Evolutionary conservation across 2,329 filamentous ascomycete genomes (phyloP).

Genomic region (Rugonectria rugulosa): DNA sequence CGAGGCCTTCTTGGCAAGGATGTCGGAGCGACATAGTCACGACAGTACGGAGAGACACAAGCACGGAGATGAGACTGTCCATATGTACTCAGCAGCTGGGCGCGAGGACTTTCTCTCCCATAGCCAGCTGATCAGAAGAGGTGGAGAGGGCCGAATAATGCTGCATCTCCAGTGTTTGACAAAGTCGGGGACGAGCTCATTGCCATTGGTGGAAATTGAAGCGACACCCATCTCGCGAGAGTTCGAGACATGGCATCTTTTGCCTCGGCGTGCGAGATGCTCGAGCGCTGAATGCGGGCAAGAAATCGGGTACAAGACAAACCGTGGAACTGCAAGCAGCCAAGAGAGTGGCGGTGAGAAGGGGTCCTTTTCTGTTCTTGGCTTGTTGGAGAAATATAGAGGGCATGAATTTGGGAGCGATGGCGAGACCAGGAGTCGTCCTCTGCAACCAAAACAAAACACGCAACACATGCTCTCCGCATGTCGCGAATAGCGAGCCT

Average conservation of each 20-base stretch:
- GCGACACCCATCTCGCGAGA: not conserved
- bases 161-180: not conserved
- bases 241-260: not conserved
- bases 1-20: not conserved
- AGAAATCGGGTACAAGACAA: not conserved
- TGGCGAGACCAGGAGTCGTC: slow-evolving; percentile 7
- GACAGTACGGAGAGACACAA: not conserved
- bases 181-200: not conserved
- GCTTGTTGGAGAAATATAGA: not conserved
- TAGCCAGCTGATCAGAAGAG: no score
- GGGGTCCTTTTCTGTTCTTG: not conserved
- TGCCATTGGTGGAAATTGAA: not conserved
- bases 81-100: no score
- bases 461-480: slow-evolving; percentile 10
- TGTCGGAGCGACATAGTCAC: not conserved
- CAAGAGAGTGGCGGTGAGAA: slow-evolving; percentile 4
- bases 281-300: no score
- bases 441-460: slow-evolving; percentile 13
- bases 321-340: not conserved
- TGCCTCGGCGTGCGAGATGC: not conserved
- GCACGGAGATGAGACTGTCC: no score
- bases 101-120: no score
- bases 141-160: no score
- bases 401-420: slow-evolving; percentile 15
- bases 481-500: not conserved